Percentiles rank a stretch among this genome's conserved stretches.
Evolutionary conservation across 2,329 filamentous ascomycete genomes (phyloP).

Genomic region (Exophiala calicioides): DNA sequence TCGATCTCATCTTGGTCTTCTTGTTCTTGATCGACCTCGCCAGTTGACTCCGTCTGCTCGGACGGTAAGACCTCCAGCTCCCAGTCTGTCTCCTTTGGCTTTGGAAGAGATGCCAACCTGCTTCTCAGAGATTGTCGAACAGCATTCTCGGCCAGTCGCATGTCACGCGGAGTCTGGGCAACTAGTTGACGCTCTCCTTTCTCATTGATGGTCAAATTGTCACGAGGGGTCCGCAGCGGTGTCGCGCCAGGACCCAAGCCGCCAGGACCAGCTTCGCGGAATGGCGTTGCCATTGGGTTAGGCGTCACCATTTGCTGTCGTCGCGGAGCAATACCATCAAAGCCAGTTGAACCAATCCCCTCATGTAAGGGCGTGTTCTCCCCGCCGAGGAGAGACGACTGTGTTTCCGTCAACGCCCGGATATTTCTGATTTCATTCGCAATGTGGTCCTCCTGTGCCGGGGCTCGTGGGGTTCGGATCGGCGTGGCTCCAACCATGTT

Average conservation of each 20-base stretch:
- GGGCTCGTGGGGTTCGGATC: conserved; percentile 86
- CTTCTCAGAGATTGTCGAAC: conserved; percentile 65
- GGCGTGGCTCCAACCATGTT: conserved; percentile 78
- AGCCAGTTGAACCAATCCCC: conserved; percentile 78
- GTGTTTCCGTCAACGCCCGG: conserved; percentile 84
- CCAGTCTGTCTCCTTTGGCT: conserved; percentile 91
- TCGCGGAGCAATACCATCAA: conserved; percentile 79
- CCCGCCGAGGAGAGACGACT: conserved; percentile 88
- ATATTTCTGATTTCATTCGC: conserved; percentile 97
- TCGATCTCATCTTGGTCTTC: conserved; percentile 76
- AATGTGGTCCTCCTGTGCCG: conserved; percentile 90
- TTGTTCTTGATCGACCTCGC: conserved; percentile 32
- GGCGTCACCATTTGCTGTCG: conserved; percentile 84
- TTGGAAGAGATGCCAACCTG: conserved; percentile 75
- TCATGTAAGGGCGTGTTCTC: conserved; percentile 90
- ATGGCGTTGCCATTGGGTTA: conserved; percentile 90
- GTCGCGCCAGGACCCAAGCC: conserved; percentile 74
- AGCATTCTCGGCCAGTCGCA: conserved; percentile 69
- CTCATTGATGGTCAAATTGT: conserved; percentile 82
- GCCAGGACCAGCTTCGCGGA: conserved; percentile 63
- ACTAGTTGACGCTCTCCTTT: conserved; percentile 66
- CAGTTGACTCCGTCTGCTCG: conserved; percentile 69
- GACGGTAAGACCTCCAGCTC: conserved; percentile 83
- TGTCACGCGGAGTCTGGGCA: conserved; percentile 74
- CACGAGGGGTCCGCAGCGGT: conserved; percentile 82